Percentiles rank a stretch among this genome's conserved stretches.
Conservation (phyloP, 257 asterid genomes). For the Scutellaria barbata region DNA sequence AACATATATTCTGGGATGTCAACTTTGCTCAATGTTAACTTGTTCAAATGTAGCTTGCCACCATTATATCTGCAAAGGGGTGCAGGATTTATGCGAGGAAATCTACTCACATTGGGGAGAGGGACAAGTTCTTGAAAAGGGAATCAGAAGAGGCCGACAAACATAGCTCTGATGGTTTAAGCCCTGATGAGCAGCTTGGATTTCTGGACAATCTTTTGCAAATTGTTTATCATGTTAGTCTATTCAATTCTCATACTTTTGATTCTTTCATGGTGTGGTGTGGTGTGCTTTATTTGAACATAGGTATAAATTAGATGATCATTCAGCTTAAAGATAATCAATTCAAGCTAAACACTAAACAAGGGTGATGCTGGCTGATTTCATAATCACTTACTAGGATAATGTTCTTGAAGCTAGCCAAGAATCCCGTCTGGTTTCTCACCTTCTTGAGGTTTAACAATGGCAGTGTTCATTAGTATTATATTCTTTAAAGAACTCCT, state of each 20-base stretch:
- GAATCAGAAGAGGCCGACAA: conserved; percentile 34
- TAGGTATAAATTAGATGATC: neutral
- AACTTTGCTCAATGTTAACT: neutral
- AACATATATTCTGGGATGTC: neutral
- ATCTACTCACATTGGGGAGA: conserved; percentile 40
- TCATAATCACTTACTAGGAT: neutral
- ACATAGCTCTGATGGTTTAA: neutral
- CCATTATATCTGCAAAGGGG: conserved; percentile 66
- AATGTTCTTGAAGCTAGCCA: neutral
- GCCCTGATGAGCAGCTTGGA: conserved; percentile 47
- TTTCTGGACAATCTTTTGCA: conserved; percentile 54
- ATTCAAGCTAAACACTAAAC: neutral
- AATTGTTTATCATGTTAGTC: conserved; percentile 62
- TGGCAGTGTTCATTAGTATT: neutral
- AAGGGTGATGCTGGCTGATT: neutral
- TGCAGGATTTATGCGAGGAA: conserved; percentile 47
- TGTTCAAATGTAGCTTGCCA: conserved; percentile 57
- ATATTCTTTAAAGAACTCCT: neutral
- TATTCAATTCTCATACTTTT: conserved; percentile 1
- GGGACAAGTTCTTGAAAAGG: conserved; percentile 44
- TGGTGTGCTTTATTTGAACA: neutral
- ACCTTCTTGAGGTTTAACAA: neutral
- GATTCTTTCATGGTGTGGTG: neutral
- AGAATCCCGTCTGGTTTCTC: neutral
- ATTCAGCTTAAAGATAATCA: neutral